Evolutionary conservation across 257 asterid genomes (phyloP).

Genomic region (Rhazya stricta): DNA sequence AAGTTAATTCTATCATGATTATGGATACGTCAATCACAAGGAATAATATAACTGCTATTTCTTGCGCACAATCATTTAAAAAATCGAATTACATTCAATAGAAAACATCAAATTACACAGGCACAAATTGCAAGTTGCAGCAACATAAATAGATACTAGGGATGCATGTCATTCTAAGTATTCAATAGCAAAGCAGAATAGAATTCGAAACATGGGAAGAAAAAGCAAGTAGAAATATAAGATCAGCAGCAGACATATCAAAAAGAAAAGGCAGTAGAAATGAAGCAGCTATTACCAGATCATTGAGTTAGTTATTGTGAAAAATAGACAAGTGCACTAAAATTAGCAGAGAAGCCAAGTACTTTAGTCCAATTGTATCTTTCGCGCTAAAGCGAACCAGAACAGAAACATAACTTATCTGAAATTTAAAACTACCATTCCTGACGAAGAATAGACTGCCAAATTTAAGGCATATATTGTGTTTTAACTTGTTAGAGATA

Average conservation of each 20-base stretch:
- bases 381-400: neutral
- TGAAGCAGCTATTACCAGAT: neutral
- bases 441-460: neutral
- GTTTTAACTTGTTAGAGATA: neutral
- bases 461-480: neutral
- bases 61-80: neutral
- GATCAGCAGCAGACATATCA: neutral
- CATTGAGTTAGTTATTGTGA: neutral
- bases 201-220: neutral
- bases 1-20: neutral
- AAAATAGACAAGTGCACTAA: neutral
- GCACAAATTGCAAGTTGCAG: neutral
- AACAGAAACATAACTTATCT: neutral
- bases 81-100: neutral
- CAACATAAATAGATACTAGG: neutral
- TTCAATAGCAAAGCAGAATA: neutral
- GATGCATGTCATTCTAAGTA: neutral
- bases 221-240: neutral
- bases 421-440: too few relatives aligned
- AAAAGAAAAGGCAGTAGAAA: neutral
- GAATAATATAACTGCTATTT: neutral
- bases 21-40: too few relatives aligned
- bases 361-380: neutral
- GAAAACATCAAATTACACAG: neutral
- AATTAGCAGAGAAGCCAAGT: neutral